These are phyloP conservation scores for Rubia balearica DNA, from an alignment of 305 asterid genomes.

Conservation along the genomic window DNA sequence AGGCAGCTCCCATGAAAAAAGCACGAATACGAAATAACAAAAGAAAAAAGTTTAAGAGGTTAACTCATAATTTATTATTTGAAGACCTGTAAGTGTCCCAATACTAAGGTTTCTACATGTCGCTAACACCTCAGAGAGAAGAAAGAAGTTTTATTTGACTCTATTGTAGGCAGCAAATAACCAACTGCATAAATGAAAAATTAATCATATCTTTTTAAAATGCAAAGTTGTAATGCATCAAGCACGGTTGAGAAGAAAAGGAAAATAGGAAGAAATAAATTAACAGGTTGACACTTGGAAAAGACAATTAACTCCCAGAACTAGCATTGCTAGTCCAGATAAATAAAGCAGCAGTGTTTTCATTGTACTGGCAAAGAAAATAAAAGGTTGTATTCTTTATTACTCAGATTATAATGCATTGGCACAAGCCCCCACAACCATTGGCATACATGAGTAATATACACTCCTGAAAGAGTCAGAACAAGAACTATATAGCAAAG, in stretches of 20 bases:
- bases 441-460: not conserved
- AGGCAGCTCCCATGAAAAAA: not conserved
- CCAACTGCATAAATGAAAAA: not conserved
- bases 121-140: constrained; percentile 1
- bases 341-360: not conserved
- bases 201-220: not conserved
- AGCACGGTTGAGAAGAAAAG: not conserved
- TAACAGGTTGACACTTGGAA: not conserved
- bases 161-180: not conserved
- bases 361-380: not conserved
- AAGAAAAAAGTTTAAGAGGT: not conserved
- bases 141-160: not conserved
- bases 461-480: not conserved
- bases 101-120: not conserved
- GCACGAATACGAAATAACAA: not conserved
- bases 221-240: not conserved
- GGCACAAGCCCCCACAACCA: not conserved
- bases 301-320: not conserved
- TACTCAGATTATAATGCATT: not conserved
- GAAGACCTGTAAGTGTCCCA: not conserved
- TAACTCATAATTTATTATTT: not conserved
- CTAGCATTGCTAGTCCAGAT: not conserved
- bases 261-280: not conserved
- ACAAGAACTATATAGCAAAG: not conserved
- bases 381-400: not conserved